Base-by-base conservation (phyloP, 148 eudicot species). In the Drosera capensis region DNA sequence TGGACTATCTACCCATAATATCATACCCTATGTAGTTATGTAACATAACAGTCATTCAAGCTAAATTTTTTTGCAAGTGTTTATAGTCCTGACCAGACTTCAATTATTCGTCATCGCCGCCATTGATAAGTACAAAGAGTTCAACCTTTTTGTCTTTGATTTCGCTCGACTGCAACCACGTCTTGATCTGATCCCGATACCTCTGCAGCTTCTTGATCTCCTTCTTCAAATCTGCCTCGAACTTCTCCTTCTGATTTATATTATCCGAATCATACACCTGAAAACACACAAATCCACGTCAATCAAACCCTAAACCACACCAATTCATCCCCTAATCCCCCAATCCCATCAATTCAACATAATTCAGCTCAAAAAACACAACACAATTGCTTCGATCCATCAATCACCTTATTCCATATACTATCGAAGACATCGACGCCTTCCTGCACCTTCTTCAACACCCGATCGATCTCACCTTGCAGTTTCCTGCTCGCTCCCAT, bases 341-440 rank as follows among this genome's bases (percentile, higher is more conserved):
- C n/a, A n/a, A n/a, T n/a, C n/a, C n/a, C n/a, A n/a, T n/a, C n/a
- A n/a, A n/a, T n/a, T n/a, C n/a, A n/a, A n/a, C n/a, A n/a, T n/a
- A n/a, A n/a, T n/a, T n/a, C n/a, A n/a, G n/a, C n/a, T n/a, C n/a
- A n/a, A n/a, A n/a, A n/a, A n/a, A n/a, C n/a, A n/a, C n/a, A n/a
- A n/a, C n/a, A n/a, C n/a, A n/a, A n/a, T n/a, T n/a, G n/a, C n/a
- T n/a, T n/a, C n/a, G n/a, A n/a, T n/a, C n/a, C n/a, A n/a, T n/a
- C n/a, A n/a, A n/a, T n/a, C n/a, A 83, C 97, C 97, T 90, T 90
- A 56, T 90, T 90, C 97, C 97, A 90, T n/a, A 90, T 90, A 63
- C 95, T 84, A 35, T 90, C 97, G 55, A 90, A 90, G 14, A 90
- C 93, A 29, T 90, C 97, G 20, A 90, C 97, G 34, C 97, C 97